phyloP scores from a whole-genome alignment of 257 asterid genomes.

The Perilla frutescens region DNA sequence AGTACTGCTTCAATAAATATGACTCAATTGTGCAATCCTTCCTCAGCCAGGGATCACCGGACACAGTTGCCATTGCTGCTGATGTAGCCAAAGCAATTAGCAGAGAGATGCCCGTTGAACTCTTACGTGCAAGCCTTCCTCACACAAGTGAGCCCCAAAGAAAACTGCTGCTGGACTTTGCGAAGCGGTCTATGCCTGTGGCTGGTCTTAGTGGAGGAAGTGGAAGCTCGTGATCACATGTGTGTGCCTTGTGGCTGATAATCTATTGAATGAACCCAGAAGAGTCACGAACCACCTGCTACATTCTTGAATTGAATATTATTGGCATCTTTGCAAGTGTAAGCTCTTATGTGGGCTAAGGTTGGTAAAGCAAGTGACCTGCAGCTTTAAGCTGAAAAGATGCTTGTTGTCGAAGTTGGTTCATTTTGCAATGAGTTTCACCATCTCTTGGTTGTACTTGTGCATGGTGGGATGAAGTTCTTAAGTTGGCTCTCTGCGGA shows the following conservation, averaged over 20 bases:
- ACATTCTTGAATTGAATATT: conserved; percentile 15
- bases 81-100: conserved; percentile 62
- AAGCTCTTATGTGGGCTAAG: neutral
- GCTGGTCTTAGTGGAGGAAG: conserved; percentile 44
- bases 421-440: neutral
- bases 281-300: conserved; percentile 10
- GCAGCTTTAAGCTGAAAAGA: conserved; percentile 21
- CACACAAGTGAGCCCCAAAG: conserved; percentile 76
- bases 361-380: conserved; percentile 15
- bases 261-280: conserved; percentile 20
- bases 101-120: conserved; percentile 77
- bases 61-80: conserved; percentile 46
- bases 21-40: conserved; percentile 62
- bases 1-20: conserved; percentile 73
- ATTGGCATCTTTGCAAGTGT: conserved; percentile 21
- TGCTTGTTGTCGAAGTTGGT: conserved; percentile 1
- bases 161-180: conserved; percentile 61
- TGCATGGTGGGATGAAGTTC: conserved; percentile 27
- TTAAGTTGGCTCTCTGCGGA: conserved; percentile 27
- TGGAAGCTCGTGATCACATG: conserved; percentile 43
- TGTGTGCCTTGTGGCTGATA: conserved; percentile 12
- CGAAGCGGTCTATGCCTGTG: conserved; percentile 67
- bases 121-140: conserved; percentile 77
- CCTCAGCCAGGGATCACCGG: conserved; percentile 50
- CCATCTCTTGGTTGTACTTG: neutral